Conservation (phyloP, 495 filamentous ascomycete species). For the Choiromyces venosus region DNA sequence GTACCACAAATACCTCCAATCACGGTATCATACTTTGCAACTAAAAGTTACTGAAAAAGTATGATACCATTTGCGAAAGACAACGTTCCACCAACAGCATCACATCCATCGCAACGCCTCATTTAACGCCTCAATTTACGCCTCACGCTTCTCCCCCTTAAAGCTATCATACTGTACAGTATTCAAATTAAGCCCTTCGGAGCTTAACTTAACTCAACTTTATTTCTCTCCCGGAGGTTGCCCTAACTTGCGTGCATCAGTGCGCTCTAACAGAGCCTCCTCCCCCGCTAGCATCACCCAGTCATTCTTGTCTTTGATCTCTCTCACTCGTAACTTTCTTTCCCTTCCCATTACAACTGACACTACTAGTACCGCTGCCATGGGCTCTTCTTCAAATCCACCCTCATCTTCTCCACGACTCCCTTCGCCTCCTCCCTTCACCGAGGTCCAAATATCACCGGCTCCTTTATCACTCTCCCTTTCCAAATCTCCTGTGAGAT, state of each 20-base stretch:
- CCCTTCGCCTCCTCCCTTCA: constrained; percentile 41
- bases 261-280: not conserved
- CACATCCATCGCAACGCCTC: not conserved
- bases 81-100: not conserved
- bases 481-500: constrained; percentile 66
- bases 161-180: not conserved
- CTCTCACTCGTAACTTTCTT: not conserved
- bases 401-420: constrained; percentile 36
- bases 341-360: not conserved
- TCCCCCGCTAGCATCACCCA: not conserved
- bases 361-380: not conserved
- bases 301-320: not conserved
- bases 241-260: not conserved
- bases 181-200: not conserved
- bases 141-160: not conserved
- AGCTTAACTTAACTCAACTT: not conserved
- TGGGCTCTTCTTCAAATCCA: not conserved
- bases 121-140: not conserved
- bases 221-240: not conserved
- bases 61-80: too few species aligned
- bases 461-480: constrained; percentile 56
- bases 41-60: too few species aligned
- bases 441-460: constrained; percentile 39
- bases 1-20: not conserved
- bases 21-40: not conserved